phyloP scores from a whole-genome alignment of 352 stramenopile genomes.

The Phytopythium chamaehyphon region DNA sequence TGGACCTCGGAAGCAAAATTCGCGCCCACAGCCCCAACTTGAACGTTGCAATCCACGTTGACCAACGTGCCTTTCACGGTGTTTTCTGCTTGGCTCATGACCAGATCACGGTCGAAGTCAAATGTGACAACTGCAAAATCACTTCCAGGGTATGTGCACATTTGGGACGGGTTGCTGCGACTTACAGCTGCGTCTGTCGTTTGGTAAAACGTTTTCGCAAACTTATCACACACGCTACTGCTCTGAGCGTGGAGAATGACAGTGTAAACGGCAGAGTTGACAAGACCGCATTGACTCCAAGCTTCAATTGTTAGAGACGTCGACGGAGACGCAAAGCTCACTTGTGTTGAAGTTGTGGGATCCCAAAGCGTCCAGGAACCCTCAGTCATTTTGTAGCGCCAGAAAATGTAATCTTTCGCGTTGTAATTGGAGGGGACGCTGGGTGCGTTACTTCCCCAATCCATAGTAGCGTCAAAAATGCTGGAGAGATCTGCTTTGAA shows the following conservation, averaged over 20 bases:
- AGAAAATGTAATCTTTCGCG: conserved; percentile 24
- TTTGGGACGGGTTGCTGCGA: neutral
- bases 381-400: conserved; percentile 34
- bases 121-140: conserved; percentile 7
- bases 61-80: conserved; percentile 21
- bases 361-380: conserved; percentile 11
- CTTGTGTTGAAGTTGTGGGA: neutral
- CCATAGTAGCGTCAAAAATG: neutral
- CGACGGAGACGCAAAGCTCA: conserved; percentile 18
- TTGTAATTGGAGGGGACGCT: neutral
- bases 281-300: conserved; percentile 42
- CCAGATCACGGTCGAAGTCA: conserved; percentile 6
- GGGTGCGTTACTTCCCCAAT: neutral
- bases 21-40: conserved; percentile 5
- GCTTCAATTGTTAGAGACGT: conserved; percentile 42
- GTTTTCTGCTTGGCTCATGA: neutral
- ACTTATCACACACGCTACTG: conserved; percentile 2
- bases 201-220: conserved; percentile 5
- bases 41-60: conserved; percentile 19
- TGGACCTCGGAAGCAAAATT: neutral
- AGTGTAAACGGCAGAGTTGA: conserved; percentile 17
- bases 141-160: conserved; percentile 5
- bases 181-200: neutral
- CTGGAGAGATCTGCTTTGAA: conserved; percentile 14
- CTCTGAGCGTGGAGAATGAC: conserved; percentile 36